These are phyloP conservation scores for Fusarium sp. DNA, from an alignment of 2,329 filamentous ascomycete genomes.

Conservation along the genomic window DNA sequence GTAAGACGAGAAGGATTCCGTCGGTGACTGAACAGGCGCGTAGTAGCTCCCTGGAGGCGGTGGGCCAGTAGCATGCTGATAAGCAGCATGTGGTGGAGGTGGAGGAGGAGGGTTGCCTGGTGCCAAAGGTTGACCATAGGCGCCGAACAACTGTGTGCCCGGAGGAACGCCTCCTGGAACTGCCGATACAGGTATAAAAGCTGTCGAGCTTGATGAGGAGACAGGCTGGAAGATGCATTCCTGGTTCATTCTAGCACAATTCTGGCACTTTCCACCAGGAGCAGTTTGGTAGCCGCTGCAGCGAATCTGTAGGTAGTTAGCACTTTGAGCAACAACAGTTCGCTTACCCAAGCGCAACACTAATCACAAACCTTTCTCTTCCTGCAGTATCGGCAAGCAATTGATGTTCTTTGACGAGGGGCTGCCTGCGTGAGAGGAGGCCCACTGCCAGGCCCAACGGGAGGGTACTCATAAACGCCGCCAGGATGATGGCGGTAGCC, in stretches of 20 bases:
- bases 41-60: constrained; percentile 56
- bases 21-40: constrained; percentile 57
- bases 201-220: constrained; percentile 65
- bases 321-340: constrained; percentile 1
- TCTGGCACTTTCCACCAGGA: constrained; percentile 68
- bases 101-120: constrained; percentile 46
- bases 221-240: constrained; percentile 71
- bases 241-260: constrained; percentile 70
- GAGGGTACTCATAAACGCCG: constrained; percentile 51
- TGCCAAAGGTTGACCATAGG: constrained; percentile 67
- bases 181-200: constrained; percentile 69
- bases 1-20: constrained; percentile 56
- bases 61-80: constrained; percentile 44
- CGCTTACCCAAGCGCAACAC: neutral
- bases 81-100: constrained; percentile 41
- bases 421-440: constrained; percentile 61
- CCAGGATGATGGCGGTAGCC: constrained; percentile 46
- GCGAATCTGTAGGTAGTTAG: constrained; percentile 59
- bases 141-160: constrained; percentile 66
- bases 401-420: constrained; percentile 68
- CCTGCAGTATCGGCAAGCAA: constrained; percentile 70
- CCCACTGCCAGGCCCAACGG: constrained; percentile 49
- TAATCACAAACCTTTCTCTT: constrained; percentile 65
- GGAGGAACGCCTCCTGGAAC: constrained; percentile 68
- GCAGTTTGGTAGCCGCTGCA: constrained; percentile 71